Evolutionary conservation across 139 green algal genomes (phyloP), one percentile per base, ranked within the genome.

Genomic region (Limnomonas spitsbergensis): DNA sequence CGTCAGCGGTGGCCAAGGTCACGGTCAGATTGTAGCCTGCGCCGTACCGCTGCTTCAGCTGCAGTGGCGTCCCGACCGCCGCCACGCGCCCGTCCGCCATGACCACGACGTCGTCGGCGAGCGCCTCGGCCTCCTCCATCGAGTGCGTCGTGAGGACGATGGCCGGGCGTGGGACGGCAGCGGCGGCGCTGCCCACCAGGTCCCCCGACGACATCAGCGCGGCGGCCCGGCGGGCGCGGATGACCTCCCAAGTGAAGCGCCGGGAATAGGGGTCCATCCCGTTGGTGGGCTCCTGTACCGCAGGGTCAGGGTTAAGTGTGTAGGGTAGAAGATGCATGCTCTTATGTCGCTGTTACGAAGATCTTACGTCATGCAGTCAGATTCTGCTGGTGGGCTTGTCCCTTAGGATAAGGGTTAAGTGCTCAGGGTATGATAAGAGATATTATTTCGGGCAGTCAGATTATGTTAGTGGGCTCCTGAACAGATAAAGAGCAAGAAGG

Each of bases 121-220:
- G 80, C 37, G 91, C 78, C 73, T 97, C 93, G 1, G 93, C 93
- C 84, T 97, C 93, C 76, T 93, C 89, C 90, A 97, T 97, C 80
- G 71, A 88, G 90, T 97, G 92, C 0, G 95, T 98, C 29, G 94
- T 98, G n/a, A 98, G 89, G 42, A 98, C 80, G 29, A 98, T 86
- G 1, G 91, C 92, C 14, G 77, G 69, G 38, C 88, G 81, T 34
- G 68, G 42, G 69, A 81, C 88, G 32, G 52, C 69, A 89, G 95
- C 97, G 81, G 74, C 88, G 89, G 96, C 91, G 0, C 93, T 98
- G 35, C 91, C 47, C 47, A 61, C 47, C 97, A n/a, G 98, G 88
- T 53, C 98, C 81, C n/a, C 98, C 85, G 1, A 90, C n/a, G 56
- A 70, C 4, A 14, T 7, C 24, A 32, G 24, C 34, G 69, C 37